phyloP scores from a whole-genome alignment of 805 yeast species.

The Hanseniaspora nectarophila region DNA sequence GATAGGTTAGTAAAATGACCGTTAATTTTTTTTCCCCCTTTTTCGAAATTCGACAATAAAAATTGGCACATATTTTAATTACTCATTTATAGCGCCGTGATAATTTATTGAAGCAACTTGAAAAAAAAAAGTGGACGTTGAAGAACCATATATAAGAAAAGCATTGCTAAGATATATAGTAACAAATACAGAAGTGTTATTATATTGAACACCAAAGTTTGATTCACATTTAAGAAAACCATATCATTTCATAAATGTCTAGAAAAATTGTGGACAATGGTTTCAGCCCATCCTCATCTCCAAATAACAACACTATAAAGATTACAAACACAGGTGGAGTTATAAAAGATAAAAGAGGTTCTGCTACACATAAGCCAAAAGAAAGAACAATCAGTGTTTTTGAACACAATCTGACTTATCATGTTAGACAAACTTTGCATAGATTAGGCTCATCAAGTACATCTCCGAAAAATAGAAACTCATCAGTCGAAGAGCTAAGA shows the following conservation, averaged over 20 bases:
- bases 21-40: background rate
- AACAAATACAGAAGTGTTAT: too few species aligned
- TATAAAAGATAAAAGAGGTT: background rate
- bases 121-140: too few species aligned
- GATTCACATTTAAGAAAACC: too few species aligned
- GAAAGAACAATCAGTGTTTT: constrained; percentile 10
- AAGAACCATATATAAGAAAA: background rate
- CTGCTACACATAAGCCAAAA: background rate
- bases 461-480: background rate
- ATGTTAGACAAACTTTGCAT: constrained; percentile 10
- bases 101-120: background rate
- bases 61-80: background rate
- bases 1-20: background rate
- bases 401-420: constrained; percentile 13
- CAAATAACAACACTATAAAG: too few species aligned
- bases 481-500: background rate
- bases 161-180: too few species aligned
- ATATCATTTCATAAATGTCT: background rate
- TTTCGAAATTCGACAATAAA: background rate
- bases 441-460: background rate
- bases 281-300: background rate
- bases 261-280: background rate
- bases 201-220: too few species aligned
- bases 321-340: background rate
- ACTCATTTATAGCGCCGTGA: too few species aligned